Evolutionary conservation across 352 stramenopile genomes (phyloP).

Genomic region (Elongisporangium senticosum): DNA sequence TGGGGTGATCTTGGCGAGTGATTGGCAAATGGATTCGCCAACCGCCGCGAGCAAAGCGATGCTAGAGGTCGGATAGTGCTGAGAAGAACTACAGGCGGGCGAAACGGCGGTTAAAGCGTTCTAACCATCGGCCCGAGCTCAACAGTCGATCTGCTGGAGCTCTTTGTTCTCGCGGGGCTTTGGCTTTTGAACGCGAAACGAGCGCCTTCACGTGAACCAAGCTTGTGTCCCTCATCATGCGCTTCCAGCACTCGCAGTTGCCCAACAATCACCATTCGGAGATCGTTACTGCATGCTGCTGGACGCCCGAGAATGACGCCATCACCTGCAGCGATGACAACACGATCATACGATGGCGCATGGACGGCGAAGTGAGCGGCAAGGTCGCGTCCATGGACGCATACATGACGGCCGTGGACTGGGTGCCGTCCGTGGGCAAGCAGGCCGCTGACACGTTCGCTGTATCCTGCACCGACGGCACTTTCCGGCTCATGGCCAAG

Average conservation of each 20-base stretch:
- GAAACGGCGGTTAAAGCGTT: not conserved
- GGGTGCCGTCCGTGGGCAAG: slow-evolving; percentile 78
- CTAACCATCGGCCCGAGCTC: not conserved
- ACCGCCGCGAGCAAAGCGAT: not conserved
- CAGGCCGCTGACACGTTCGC: slow-evolving; percentile 83
- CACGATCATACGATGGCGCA: slow-evolving; percentile 73
- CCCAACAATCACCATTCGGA: slow-evolving; percentile 71
- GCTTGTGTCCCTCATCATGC: slow-evolving; percentile 27
- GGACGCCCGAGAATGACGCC: slow-evolving; percentile 86
- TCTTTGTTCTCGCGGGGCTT: not conserved
- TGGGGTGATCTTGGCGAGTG: not conserved
- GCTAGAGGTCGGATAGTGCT: not conserved
- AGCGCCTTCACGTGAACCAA: not conserved
- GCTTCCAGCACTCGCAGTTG: slow-evolving; percentile 74
- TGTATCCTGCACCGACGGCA: slow-evolving; percentile 88
- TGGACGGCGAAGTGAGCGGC: slow-evolving; percentile 77
- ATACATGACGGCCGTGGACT: slow-evolving; percentile 77
- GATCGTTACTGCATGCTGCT: slow-evolving; percentile 82
- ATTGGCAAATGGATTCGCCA: not conserved
- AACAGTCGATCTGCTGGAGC: not conserved
- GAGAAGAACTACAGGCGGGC: not conserved
- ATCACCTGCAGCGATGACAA: slow-evolving; percentile 87
- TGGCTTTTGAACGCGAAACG: not conserved
- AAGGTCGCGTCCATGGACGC: slow-evolving; percentile 67
- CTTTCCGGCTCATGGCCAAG: slow-evolving; percentile 86